Percentiles rank a stretch among this genome's conserved stretches.
phyloP scores from a whole-genome alignment of 2,329 filamentous ascomycete species.

The Acrocalymma vagum region DNA sequence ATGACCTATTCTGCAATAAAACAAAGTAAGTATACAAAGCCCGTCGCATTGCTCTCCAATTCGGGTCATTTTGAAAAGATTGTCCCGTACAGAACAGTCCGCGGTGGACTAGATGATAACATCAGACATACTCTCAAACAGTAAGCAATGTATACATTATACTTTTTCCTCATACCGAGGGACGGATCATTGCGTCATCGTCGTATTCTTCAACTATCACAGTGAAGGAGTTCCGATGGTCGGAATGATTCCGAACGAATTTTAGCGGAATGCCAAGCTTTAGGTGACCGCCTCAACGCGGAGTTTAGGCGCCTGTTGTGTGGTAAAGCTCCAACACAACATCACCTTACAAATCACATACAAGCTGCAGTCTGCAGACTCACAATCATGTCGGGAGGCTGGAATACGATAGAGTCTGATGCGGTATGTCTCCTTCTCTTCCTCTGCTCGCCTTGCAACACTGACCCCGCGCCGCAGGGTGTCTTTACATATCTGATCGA shows the following conservation, averaged over 20 bases:
- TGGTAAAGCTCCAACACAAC: conserved; percentile 12
- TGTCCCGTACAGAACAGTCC: no score
- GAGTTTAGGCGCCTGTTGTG: conserved; percentile 22
- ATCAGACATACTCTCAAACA: no score
- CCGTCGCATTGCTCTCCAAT: no score
- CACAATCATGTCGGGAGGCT: conserved; percentile 68
- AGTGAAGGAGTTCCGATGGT: conserved; percentile 8
- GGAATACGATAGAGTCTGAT: conserved; percentile 98
- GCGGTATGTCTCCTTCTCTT: conserved; percentile 69
- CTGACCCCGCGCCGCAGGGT: conserved; percentile 65
- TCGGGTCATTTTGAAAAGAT: no score
- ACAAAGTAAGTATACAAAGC: no score
- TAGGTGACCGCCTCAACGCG: conserved; percentile 21
- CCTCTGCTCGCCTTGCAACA: neutral
- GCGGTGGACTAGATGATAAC: no score
- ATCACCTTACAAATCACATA: conserved; percentile 14
- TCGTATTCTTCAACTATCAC: no score
- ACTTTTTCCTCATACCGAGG: no score
- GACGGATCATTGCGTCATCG: no score
- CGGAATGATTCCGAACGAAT: conserved; percentile 26
- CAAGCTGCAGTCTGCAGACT: conserved; percentile 26
- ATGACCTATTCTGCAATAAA: no score
- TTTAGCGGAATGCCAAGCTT: no score
- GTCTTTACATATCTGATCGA: conserved; percentile 98
- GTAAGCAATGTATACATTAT: no score